phyloP scores from a whole-genome alignment of 2,329 filamentous ascomycete species.

The Plenodomus biglobosus region DNA sequence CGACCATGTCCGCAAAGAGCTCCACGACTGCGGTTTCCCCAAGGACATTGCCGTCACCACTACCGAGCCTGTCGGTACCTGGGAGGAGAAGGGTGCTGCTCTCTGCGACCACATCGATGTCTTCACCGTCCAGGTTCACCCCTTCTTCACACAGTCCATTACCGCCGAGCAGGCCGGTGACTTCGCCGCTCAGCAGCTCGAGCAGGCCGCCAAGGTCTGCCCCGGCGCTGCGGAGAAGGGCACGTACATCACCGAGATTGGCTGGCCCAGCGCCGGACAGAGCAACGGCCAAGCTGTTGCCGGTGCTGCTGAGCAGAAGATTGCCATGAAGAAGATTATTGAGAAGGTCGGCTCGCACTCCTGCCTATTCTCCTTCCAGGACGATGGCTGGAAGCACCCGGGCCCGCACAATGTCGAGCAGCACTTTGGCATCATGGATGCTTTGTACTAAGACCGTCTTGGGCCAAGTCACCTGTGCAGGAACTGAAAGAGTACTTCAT shows the following conservation, averaged over 20 bases:
- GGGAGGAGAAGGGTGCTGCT: slow-evolving; percentile 61
- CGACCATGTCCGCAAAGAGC: slow-evolving; percentile 62
- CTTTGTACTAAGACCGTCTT: slow-evolving; percentile 38
- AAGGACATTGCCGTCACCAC: slow-evolving; percentile 70
- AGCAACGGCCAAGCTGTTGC: slow-evolving; percentile 74
- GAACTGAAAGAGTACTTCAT: slow-evolving; percentile 1
- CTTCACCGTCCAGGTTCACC: slow-evolving; percentile 83
- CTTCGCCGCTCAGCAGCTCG: slow-evolving; percentile 75
- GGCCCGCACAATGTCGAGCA: slow-evolving; percentile 74
- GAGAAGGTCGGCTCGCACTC: slow-evolving; percentile 65
- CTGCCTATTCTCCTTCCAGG: slow-evolving; percentile 77
- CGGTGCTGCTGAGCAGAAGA: slow-evolving; percentile 65
- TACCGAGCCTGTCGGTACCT: slow-evolving; percentile 80
- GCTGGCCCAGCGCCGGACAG: slow-evolving; percentile 75
- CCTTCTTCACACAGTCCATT: slow-evolving; percentile 83
- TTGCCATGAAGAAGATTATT: slow-evolving; percentile 72
- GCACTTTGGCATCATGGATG: slow-evolving; percentile 69
- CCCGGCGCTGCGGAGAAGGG: slow-evolving; percentile 58
- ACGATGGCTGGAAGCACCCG: slow-evolving; percentile 80
- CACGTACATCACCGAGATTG: slow-evolving; percentile 83
- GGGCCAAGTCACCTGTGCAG: too few relatives aligned
- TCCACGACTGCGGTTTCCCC: slow-evolving; percentile 67
- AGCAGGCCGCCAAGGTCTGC: slow-evolving; percentile 71
- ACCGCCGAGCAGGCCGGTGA: slow-evolving; percentile 66
- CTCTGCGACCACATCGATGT: slow-evolving; percentile 78